These are phyloP conservation scores for Coleophoma cylindrospora DNA, from an alignment of 2,329 filamentous ascomycete genomes.

Conservation along the genomic window DNA sequence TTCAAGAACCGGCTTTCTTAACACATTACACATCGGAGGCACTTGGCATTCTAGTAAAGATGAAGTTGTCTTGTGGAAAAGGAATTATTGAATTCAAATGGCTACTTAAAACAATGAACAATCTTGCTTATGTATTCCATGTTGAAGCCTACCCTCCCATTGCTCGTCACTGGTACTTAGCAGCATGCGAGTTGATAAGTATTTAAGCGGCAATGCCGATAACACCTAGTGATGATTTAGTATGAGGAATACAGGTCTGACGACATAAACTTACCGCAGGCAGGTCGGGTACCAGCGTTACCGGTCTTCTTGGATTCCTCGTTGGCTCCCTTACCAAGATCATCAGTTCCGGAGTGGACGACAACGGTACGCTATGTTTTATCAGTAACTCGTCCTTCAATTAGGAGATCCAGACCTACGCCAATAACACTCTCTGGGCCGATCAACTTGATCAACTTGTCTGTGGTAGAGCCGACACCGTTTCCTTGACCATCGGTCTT, in stretches of 20 bases:
- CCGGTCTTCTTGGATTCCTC: constrained; percentile 98
- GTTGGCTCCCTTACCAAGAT: constrained; percentile 86
- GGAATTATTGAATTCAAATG: not conserved
- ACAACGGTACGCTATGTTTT: constrained; percentile 77
- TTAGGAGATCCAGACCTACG: constrained; percentile 44
- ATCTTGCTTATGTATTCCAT: not conserved
- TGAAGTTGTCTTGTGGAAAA: not conserved
- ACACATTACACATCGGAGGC: too few relatives aligned
- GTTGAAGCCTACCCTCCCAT: not conserved
- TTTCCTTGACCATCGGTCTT: constrained; percentile 92
- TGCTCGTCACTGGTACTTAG: not conserved
- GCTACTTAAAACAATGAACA: not conserved
- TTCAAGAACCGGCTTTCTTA: too few relatives aligned
- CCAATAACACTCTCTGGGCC: constrained; percentile 92
- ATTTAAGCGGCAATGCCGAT: constrained; percentile 79
- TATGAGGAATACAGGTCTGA: constrained; percentile 3
- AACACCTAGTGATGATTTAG: constrained; percentile 51
- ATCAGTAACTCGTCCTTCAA: too few relatives aligned
- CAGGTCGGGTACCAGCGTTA: constrained; percentile 88
- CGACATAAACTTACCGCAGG: constrained; percentile 67
- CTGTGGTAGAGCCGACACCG: constrained; percentile 71
- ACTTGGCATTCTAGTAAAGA: too few relatives aligned
- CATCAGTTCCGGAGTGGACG: constrained; percentile 90
- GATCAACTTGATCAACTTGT: constrained; percentile 91
- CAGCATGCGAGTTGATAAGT: not conserved